Percentiles rank a stretch among this genome's conserved stretches.
These are phyloP conservation scores for Pseudofabraea citricarpa DNA, from an alignment of 2,329 filamentous ascomycete genomes.

Conservation along the genomic window DNA sequence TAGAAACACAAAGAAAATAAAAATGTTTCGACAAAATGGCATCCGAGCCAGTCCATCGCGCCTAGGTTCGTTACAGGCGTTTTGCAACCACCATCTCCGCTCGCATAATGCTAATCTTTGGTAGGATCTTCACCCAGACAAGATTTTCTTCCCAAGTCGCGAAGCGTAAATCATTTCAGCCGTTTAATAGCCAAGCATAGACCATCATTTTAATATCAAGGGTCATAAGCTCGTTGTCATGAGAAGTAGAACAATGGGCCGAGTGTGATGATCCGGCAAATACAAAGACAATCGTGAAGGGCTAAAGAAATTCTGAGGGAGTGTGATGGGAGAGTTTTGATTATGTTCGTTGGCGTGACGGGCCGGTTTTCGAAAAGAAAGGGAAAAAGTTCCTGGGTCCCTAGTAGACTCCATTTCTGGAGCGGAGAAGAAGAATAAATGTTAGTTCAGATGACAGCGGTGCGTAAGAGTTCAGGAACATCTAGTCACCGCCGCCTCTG, in stretches of 20 bases:
- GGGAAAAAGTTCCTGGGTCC: background rate
- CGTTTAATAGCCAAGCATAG: slow-evolving; percentile 33
- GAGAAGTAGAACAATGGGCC: slow-evolving; percentile 31
- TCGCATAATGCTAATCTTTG: slow-evolving; percentile 12
- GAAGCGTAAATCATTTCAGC: slow-evolving; percentile 39
- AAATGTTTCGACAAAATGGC: slow-evolving; percentile 4
- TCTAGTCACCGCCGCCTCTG: slow-evolving; percentile 27
- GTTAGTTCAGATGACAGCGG: background rate
- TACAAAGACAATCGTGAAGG: slow-evolving; percentile 32
- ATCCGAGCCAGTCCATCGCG: slow-evolving; percentile 10
- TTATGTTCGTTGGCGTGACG: slow-evolving; percentile 21
- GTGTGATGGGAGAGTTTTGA: slow-evolving; percentile 22
- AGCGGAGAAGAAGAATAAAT: slow-evolving; percentile 1
- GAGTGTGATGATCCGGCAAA: slow-evolving; percentile 31
- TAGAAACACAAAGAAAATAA: slow-evolving; percentile 3
- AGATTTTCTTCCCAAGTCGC: slow-evolving; percentile 23
- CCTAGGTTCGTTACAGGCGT: slow-evolving; percentile 27
- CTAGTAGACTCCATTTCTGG: background rate
- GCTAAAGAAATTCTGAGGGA: slow-evolving; percentile 24
- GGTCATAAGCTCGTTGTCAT: slow-evolving; percentile 37
- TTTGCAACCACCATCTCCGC: slow-evolving; percentile 14
- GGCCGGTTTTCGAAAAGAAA: slow-evolving; percentile 1
- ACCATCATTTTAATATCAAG: slow-evolving; percentile 27
- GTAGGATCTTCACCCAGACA: background rate
- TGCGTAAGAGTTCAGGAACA: background rate